A percentile compares a stretch with the other conserved stretches of the same genome.
Evolutionary conservation across 129 eudicot genomes (phyloP).

Genomic region (Oenanthe sinensis): DNA sequence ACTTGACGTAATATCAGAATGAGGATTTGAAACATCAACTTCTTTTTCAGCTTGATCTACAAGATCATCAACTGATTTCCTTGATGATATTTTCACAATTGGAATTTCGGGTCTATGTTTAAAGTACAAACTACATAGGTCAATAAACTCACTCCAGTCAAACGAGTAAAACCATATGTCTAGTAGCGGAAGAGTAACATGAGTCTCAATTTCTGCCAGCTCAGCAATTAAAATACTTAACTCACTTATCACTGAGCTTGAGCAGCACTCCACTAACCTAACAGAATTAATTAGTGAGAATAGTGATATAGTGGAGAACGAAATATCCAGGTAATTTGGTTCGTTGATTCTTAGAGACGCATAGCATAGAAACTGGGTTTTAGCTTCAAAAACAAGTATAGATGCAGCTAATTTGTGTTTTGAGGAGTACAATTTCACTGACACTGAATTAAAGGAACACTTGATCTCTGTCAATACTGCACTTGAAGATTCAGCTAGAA

Average conservation of each 20-base stretch:
- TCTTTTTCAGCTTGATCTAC: conserved; percentile 16
- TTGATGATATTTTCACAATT: conserved; percentile 13
- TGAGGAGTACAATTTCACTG: conserved; percentile 33
- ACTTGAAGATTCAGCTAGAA: conserved; percentile 31
- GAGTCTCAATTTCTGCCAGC: conserved; percentile 32
- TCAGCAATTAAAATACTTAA: conserved; percentile 22
- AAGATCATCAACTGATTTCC: conserved; percentile 16
- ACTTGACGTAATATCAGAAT: conserved; percentile 23
- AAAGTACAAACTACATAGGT: conserved; percentile 24
- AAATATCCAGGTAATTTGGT: conserved; percentile 28
- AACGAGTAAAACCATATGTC: conserved; percentile 58
- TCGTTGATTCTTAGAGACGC: conserved; percentile 38
- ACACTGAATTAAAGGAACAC: conserved; percentile 45
- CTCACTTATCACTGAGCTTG: conserved; percentile 42
- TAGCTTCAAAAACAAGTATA: conserved; percentile 38
- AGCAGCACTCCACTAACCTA: conserved; percentile 43
- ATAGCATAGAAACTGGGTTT: conserved; percentile 40
- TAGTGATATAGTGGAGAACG: conserved; percentile 45
- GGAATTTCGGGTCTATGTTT: conserved; percentile 15
- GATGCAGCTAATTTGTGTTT: conserved; percentile 28
- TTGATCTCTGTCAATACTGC: conserved; percentile 33
- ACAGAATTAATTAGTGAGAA: conserved; percentile 45
- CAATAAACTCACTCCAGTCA: conserved; percentile 64
- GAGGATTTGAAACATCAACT: conserved; percentile 23
- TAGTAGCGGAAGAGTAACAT: conserved; percentile 50